These are phyloP conservation scores for Pyrenula massariospora DNA, from an alignment of 495 filamentous ascomycete species.

Conservation along the genomic window DNA sequence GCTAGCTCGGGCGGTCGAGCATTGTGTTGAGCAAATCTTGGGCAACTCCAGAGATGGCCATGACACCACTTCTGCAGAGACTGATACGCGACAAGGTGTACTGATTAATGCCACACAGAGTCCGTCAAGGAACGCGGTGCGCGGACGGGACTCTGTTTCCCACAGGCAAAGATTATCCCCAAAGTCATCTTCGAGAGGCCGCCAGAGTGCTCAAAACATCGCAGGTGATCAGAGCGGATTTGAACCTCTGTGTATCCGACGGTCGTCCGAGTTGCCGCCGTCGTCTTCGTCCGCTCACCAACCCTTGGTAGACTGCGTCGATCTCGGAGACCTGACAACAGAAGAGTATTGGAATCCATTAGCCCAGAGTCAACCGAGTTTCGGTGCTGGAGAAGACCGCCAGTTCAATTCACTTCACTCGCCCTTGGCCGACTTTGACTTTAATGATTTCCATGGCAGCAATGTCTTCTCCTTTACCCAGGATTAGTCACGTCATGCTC, in stretches of 20 bases:
- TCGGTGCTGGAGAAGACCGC: too few species aligned
- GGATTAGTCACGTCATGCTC: background rate
- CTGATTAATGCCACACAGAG: background rate
- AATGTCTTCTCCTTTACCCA: background rate
- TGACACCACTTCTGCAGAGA: too few species aligned
- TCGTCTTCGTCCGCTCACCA: too few species aligned
- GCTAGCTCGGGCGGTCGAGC: background rate
- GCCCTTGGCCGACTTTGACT: background rate
- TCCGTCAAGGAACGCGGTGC: background rate
- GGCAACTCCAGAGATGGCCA: too few species aligned
- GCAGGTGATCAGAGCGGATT: too few species aligned
- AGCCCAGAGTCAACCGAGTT: too few species aligned
- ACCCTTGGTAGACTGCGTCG: background rate
- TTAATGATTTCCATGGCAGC: background rate
- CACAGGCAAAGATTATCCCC: background rate
- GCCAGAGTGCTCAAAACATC: background rate
- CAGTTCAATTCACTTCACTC: too few species aligned
- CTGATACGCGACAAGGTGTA: too few species aligned
- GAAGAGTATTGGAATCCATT: background rate
- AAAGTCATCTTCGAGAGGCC: background rate
- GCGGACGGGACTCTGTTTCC: background rate
- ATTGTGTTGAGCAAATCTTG: background rate
- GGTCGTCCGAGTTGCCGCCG: too few species aligned
- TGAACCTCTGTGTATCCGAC: too few species aligned
- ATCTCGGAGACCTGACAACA: background rate